These are phyloP conservation scores for Nakazawaea pomicola DNA, from an alignment of 805 yeast species.

Conservation along the genomic window DNA sequence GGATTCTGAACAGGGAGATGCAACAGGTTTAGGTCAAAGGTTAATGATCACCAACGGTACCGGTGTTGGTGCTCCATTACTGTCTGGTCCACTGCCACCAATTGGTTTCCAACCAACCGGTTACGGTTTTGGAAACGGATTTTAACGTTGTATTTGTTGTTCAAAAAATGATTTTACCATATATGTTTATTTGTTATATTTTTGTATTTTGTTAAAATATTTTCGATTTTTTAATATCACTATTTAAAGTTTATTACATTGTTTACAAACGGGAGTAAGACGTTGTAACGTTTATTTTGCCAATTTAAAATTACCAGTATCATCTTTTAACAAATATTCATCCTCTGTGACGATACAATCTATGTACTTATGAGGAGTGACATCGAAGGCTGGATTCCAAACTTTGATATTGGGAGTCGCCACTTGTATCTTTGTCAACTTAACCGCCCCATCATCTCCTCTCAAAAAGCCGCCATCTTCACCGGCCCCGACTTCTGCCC, in stretches of 20 bases:
- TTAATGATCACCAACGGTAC: constrained; percentile 81
- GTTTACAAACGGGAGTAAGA: no score
- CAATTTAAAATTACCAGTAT: constrained; percentile 46
- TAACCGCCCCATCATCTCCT: constrained; percentile 21
- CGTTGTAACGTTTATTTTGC: no score
- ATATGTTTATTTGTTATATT: constrained; percentile 2
- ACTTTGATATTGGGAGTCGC: constrained; percentile 84
- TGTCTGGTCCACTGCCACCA: constrained; percentile 23
- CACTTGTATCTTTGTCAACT: constrained; percentile 53
- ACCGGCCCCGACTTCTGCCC: constrained; percentile 51
- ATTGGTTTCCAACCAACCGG: constrained; percentile 70
- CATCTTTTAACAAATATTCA: constrained; percentile 46
- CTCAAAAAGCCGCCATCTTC: constrained; percentile 25
- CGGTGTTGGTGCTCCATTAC: constrained; percentile 29
- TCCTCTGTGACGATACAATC: constrained; percentile 90
- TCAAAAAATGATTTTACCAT: not conserved
- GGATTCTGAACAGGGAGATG: constrained; percentile 40
- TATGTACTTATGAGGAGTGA: constrained; percentile 77
- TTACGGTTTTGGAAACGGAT: constrained; percentile 60
- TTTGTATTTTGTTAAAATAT: constrained; percentile 1
- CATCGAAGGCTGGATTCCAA: constrained; percentile 97
- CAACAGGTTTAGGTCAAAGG: constrained; percentile 55
- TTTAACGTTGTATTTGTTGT: constrained; percentile 20
- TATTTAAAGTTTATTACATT: not conserved
- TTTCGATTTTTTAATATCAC: constrained; percentile 7